Evolutionary conservation across 2,329 filamentous ascomycete species (phyloP), one percentile per base, ranked within the genome.

Genomic region (Stagonosporopsis chrysanthemi): DNA sequence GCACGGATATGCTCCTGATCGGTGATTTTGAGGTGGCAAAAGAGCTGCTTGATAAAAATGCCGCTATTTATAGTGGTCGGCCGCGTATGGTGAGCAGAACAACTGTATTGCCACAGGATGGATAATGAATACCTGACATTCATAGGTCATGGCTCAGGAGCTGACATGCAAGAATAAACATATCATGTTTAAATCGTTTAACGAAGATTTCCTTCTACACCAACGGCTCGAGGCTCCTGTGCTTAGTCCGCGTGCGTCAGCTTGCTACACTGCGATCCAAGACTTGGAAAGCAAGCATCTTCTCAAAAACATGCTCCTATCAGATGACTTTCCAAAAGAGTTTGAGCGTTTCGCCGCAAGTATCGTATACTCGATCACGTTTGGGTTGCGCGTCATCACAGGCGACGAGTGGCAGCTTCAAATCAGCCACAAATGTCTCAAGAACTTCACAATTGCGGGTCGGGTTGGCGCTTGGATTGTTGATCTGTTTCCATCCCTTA

Each of bases 141-240:
- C 2, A 36, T 11, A 61, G 58, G 64, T 66, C 2, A 81, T 84
- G 51, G 83, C 82, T n/a, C 77, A 78, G 26, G 81, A 84, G 63
- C 72, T 83, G 15, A 77, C 80, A 8, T 76, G 77, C 1, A 75
- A 75, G 44, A 69, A 69, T 9, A 70, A 79, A 61, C 72, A 80
- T 43, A 72, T 77, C 35, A 67, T 79, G 23, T 60, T 80, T 1
- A 65, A 72, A 0, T 73, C 65, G 0, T 80, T 79, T 61, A 71
- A 76, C 38, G 67, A 74, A 1, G 54, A 71, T 1, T 78, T 73
- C 61, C 66, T 69, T 15, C 63, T 75, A 0, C 78, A 80, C 52
- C 76, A 79, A 41, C 72, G 74, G 5, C 65, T 82, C 46, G 68
- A 79, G 9, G 69, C 72, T 0, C 65, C 76, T 0, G 62, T 80